These are phyloP conservation scores for Russula lepida DNA, from an alignment of 768 basidiomycete genomes.

Conservation along the genomic window DNA sequence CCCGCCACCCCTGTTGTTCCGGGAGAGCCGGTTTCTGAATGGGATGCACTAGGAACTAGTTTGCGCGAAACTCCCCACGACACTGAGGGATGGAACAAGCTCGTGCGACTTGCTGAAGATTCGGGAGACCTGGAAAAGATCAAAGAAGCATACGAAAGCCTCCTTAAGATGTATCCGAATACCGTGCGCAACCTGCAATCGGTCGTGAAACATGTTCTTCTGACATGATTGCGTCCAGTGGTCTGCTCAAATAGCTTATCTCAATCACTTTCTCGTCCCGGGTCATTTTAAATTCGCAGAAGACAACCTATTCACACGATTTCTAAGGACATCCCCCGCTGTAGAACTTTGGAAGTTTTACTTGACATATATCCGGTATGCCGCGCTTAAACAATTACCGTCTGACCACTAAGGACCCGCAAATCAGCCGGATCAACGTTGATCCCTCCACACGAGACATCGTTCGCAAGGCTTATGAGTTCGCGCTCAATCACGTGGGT, in stretches of 20 bases:
- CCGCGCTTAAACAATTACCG: constrained; percentile 10
- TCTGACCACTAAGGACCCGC: constrained; percentile 12
- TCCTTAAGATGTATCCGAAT: constrained; percentile 84
- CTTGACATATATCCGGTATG: constrained; percentile 75
- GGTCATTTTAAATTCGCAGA: constrained; percentile 70
- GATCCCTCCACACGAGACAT: constrained; percentile 62
- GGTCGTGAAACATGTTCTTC: constrained; percentile 22
- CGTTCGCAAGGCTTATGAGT: constrained; percentile 87
- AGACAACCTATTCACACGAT: constrained; percentile 72
- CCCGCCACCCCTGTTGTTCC: constrained; percentile 19
- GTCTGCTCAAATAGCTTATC: constrained; percentile 76
- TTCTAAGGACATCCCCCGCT: constrained; percentile 74
- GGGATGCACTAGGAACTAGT: constrained; percentile 52
- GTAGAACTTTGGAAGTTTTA: constrained; percentile 93
- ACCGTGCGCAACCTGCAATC: constrained; percentile 55
- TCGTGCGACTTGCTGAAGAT: constrained; percentile 70
- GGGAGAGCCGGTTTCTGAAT: constrained; percentile 46
- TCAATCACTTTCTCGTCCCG: constrained; percentile 65
- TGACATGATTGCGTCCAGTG: constrained; percentile 40
- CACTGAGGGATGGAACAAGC: constrained; percentile 67
- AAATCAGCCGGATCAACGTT: constrained; percentile 56
- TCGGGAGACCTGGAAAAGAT: constrained; percentile 74
- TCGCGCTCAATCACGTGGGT: constrained; percentile 81
- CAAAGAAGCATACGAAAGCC: constrained; percentile 70
- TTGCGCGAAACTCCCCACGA: constrained; percentile 63